phyloP scores from a whole-genome alignment of 2,329 filamentous ascomycete genomes.

The Cercospora citrullina region DNA sequence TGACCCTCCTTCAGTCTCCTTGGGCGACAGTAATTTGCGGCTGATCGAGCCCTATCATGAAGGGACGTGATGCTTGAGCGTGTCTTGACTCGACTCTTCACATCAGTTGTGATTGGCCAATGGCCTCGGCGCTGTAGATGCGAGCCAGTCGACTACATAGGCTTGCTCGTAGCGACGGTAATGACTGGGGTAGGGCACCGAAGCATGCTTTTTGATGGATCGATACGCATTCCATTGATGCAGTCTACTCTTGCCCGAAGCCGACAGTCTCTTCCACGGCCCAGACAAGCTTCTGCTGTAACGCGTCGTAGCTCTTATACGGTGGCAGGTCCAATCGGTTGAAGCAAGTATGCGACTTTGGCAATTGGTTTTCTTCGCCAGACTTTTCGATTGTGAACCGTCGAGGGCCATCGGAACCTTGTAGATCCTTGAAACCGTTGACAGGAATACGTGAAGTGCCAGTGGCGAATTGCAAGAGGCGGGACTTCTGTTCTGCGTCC shows the following conservation, averaged over 20 bases:
- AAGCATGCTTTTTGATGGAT: background rate
- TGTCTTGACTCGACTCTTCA: background rate
- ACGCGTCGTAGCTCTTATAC: constrained; percentile 82
- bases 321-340: constrained; percentile 93
- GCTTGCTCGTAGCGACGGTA: background rate
- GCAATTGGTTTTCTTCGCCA: constrained; percentile 83
- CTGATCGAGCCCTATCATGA: background rate
- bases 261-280: constrained; percentile 98
- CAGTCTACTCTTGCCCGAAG: constrained; percentile 88
- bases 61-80: background rate
- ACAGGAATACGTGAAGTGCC: constrained; percentile 97
- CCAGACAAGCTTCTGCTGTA: constrained; percentile 89
- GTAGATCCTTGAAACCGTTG: constrained; percentile 98
- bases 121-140: background rate
- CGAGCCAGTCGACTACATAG: background rate
- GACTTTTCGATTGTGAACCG: constrained; percentile 98
- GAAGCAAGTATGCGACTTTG: constrained; percentile 98
- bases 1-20: background rate
- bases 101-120: background rate
- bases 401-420: constrained; percentile 92
- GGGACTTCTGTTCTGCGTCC: constrained; percentile 98
- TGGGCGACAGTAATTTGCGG: background rate
- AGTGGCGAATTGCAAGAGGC: constrained; percentile 93
- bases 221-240: background rate
- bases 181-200: background rate